These are phyloP conservation scores for Lycium ferocissimum DNA, from an alignment of 257 asterid species.

Conservation along the genomic window DNA sequence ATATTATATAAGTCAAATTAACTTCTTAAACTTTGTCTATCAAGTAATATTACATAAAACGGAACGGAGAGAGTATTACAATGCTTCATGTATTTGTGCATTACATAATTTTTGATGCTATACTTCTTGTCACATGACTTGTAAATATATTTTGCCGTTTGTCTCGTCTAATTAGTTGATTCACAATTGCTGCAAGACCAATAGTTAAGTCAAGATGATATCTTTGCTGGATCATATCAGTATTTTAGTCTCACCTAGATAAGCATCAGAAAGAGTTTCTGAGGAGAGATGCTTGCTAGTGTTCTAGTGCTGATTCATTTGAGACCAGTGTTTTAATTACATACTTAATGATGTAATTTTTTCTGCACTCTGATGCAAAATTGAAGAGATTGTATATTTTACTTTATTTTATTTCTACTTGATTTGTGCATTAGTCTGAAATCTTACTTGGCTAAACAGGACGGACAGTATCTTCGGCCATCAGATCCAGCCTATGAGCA, in stretches of 20 bases:
- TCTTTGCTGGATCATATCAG: conserved; percentile 8
- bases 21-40: not conserved
- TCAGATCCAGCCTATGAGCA: conserved; percentile 99
- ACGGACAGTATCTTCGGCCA: conserved; percentile 98
- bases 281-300: not conserved
- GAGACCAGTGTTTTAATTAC: too few relatives aligned
- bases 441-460: conserved; percentile 56
- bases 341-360: not conserved
- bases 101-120: not conserved
- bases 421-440: conserved; percentile 7
- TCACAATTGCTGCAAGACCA: not conserved
- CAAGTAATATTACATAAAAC: not conserved
- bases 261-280: not conserved
- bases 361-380: not conserved
- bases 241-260: conserved; percentile 19
- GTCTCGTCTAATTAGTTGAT: not conserved
- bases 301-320: conserved; percentile 2
- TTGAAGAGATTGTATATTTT: conserved; percentile 8
- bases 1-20: not conserved
- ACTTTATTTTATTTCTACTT: not conserved
- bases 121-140: not conserved
- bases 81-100: not conserved
- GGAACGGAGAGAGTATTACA: not conserved
- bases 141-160: not conserved
- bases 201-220: conserved; percentile 5